phyloP scores from a whole-genome alignment of 2,329 filamentous ascomycete species.

The Aureobasidium musti region DNA sequence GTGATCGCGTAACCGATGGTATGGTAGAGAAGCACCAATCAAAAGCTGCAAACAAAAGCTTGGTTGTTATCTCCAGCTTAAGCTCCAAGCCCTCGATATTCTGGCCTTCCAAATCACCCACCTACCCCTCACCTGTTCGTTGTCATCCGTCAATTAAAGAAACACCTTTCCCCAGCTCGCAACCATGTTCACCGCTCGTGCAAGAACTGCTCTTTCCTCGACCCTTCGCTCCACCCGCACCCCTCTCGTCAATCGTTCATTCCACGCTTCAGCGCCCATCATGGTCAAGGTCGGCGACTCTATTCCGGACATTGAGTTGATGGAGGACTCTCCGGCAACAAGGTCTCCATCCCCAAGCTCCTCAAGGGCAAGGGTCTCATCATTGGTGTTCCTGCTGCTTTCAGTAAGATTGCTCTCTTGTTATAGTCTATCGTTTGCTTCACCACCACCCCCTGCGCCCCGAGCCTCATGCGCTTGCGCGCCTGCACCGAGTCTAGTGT shows the following conservation, averaged over 20 bases:
- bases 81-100: constrained; percentile 25
- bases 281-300: constrained; percentile 76
- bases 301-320: constrained; percentile 73
- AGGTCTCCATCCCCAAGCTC: constrained; percentile 81
- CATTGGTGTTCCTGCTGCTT: constrained; percentile 71
- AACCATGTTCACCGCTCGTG: constrained; percentile 39
- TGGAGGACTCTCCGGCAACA: constrained; percentile 87
- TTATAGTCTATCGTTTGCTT: background rate
- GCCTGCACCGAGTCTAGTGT: background rate
- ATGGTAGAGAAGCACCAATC: constrained; percentile 13
- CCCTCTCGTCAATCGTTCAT: constrained; percentile 43
- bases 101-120: constrained; percentile 22
- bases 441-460: background rate
- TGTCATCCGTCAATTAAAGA: constrained; percentile 10
- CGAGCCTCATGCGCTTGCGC: background rate
- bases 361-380: constrained; percentile 76
- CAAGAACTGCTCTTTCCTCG: constrained; percentile 32
- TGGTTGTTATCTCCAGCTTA: constrained; percentile 16
- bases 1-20: constrained; percentile 8
- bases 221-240: constrained; percentile 32
- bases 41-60: constrained; percentile 10
- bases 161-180: constrained; percentile 21
- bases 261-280: constrained; percentile 65
- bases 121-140: constrained; percentile 22
- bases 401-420: constrained; percentile 37